Base-by-base conservation (phyloP, 1,284 basidiomycete species). In the Ustanciosporium gigantosporum region DNA sequence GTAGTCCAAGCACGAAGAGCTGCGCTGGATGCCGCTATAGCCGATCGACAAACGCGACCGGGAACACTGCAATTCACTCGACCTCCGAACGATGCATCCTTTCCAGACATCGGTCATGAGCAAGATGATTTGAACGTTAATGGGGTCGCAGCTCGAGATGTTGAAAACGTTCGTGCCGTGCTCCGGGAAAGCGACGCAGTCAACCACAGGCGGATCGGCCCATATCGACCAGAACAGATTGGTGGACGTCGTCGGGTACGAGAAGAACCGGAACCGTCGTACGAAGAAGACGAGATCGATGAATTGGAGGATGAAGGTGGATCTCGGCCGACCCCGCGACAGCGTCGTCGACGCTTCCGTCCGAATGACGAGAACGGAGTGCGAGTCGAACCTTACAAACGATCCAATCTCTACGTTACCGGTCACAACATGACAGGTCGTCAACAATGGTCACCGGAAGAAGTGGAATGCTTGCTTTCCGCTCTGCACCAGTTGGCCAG, bases 341-440 rank as follows among this genome's bases (percentile, higher is more conserved):
- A 24, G 7, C 46, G 42, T 14, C 35, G 45, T 21, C 31, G 41
- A 16, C 46, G 42, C 25, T 21, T 14, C 45, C 11, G 27, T 9
- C 27, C 11, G 27, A n/a, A n/a, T n/a, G n/a, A n/a, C n/a, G n/a
- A n/a, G n/a, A n/a, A n/a, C n/a, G n/a, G n/a, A n/a, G 31, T 60
- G 4, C 50, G 47, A 2, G 51, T 65, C 6, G 44, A 60, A 22
- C 56, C 61, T 1, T 60, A 65, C 56, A 59, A 60, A 31, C 37
- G 56, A 0, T 32, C 47, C 11, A 60, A 65, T 43, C 51, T 65
- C 11, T 70, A 70, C 49, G 35, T 59, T 29, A 68, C 64, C 0
- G 67, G 67, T 15, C 59, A 59, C 40, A 70, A 70, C 35, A 50
- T 51, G 47, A 49, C 39, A 9, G 68, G 68, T 5, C 58, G 68